phyloP scores from a whole-genome alignment of 2,329 filamentous ascomycete species.

The Sporothrix curviconia region DNA sequence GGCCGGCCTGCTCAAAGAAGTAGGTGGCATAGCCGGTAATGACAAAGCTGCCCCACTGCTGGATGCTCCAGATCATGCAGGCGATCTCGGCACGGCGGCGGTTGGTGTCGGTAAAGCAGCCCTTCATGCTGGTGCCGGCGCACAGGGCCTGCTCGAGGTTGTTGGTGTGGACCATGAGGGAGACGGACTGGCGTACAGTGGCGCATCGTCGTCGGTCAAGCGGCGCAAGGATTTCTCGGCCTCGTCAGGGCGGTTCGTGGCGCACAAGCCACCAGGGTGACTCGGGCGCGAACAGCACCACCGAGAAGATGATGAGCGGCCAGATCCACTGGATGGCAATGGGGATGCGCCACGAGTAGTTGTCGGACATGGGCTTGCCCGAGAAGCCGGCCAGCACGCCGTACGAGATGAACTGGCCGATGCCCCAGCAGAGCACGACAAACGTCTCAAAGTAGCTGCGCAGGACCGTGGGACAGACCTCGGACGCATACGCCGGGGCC shows the following conservation, averaged over 20 bases:
- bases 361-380: conserved; percentile 14
- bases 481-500: conserved; percentile 37
- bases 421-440: conserved; percentile 39
- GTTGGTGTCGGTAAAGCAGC: conserved; percentile 45
- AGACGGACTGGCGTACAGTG: not conserved
- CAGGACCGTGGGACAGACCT: conserved; percentile 37
- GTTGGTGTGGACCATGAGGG: conserved; percentile 32
- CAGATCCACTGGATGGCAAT: conserved; percentile 40
- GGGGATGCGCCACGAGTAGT: conserved; percentile 29
- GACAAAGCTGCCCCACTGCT: conserved; percentile 36
- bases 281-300: conserved; percentile 21
- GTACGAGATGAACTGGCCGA: conserved; percentile 23
- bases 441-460: conserved; percentile 38
- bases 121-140: conserved; percentile 34
- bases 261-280: conserved; percentile 38
- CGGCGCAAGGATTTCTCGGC: conserved; percentile 34
- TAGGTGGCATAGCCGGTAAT: conserved; percentile 27
- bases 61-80: conserved; percentile 34
- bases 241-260: conserved; percentile 32
- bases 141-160: conserved; percentile 54
- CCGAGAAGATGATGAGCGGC: conserved; percentile 26
- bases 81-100: conserved; percentile 40
- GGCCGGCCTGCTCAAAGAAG: conserved; percentile 42
- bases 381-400: conserved; percentile 23
- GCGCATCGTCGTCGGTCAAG: conserved; percentile 41